Percentiles rank a stretch among this genome's conserved stretches.
Evolutionary conservation across 2,329 filamentous ascomycete species (phyloP).

Genomic region (Neurospora crassa): DNA sequence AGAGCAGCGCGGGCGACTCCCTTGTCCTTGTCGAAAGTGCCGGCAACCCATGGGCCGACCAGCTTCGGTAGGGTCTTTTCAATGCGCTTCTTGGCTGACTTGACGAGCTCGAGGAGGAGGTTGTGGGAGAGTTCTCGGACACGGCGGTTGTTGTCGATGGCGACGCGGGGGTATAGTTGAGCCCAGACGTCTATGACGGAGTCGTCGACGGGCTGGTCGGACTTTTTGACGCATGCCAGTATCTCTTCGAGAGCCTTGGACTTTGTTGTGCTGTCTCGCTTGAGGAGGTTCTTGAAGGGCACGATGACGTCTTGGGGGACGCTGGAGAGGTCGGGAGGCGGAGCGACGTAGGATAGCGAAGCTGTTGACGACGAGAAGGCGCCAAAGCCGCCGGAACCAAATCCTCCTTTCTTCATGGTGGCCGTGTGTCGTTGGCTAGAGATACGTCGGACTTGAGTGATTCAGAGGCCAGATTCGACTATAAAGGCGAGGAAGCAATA

Average conservation of each 20-base stretch:
- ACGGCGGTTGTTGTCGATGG: constrained; percentile 79
- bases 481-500: background rate
- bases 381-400: constrained; percentile 25
- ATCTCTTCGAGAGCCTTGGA: constrained; percentile 84
- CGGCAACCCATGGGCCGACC: constrained; percentile 84
- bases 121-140: constrained; percentile 81
- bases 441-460: background rate
- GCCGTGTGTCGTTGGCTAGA: background rate
- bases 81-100: constrained; percentile 68
- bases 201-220: constrained; percentile 50
- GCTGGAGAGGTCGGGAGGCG: constrained; percentile 68
- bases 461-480: background rate
- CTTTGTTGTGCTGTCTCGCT: constrained; percentile 90
- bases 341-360: constrained; percentile 74
- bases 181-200: constrained; percentile 82
- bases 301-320: constrained; percentile 79
- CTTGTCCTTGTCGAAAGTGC: constrained; percentile 77
- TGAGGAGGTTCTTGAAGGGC: constrained; percentile 83
- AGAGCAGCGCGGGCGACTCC: constrained; percentile 62
- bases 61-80: constrained; percentile 68
- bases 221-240: constrained; percentile 47
- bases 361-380: constrained; percentile 33
- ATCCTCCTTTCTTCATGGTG: constrained; percentile 8
- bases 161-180: constrained; percentile 76
- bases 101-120: constrained; percentile 55